Conservation (phyloP, 164 flowering plant species). For the Akebia trifoliata region DNA sequence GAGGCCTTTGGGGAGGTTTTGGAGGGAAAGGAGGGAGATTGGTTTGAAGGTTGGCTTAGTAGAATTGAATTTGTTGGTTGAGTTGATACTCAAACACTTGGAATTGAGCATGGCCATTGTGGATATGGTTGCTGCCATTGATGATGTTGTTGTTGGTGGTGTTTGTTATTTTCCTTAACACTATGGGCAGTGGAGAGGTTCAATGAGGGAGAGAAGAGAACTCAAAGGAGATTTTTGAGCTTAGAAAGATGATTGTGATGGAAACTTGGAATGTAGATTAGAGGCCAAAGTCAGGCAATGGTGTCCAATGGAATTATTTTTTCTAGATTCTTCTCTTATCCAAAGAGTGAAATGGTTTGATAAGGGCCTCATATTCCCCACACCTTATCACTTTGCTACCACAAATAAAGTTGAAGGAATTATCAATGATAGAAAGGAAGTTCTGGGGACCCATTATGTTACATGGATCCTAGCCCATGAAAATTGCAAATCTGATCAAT, state of each 20-base stretch:
- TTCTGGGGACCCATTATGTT: too few relatives aligned
- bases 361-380: constrained; percentile 21
- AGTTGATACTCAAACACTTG: constrained; percentile 36
- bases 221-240: background rate
- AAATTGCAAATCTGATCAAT: too few relatives aligned
- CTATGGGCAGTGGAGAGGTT: too few relatives aligned
- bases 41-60: constrained; percentile 39
- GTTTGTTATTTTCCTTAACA: too few relatives aligned
- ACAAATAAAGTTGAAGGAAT: too few relatives aligned
- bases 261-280: constrained; percentile 6
- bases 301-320: constrained; percentile 22
- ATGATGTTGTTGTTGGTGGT: background rate
- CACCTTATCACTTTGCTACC: constrained; percentile 26
- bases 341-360: constrained; percentile 12
- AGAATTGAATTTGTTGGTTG: constrained; percentile 30
- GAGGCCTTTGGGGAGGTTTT: constrained; percentile 54
- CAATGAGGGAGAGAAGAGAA: too few relatives aligned
- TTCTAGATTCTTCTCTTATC: constrained; percentile 35
- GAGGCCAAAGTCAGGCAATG: constrained; percentile 2
- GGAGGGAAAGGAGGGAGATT: constrained; percentile 44
- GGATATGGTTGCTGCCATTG: constrained; percentile 36
- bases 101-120: constrained; percentile 49
- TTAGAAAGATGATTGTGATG: background rate
- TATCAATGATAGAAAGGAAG: too few relatives aligned
- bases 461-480: too few relatives aligned